A percentile compares a stretch with the other conserved stretches of the same genome.
phyloP scores from a whole-genome alignment of 352 stramenopile species.

The Globisporangium radiosum region DNA sequence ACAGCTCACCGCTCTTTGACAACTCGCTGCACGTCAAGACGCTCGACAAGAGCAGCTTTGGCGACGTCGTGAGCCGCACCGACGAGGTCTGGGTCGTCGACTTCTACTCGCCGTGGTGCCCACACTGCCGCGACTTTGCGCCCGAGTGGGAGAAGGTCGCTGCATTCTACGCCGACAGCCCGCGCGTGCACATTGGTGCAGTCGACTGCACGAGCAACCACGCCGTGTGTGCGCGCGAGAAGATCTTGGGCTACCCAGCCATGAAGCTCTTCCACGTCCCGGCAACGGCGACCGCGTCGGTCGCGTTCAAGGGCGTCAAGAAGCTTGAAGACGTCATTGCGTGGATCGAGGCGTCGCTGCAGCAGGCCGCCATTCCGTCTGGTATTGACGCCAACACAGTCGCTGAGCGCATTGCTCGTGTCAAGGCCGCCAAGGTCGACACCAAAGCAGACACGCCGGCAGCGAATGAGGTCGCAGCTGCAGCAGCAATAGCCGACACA shows the following conservation, averaged over 20 bases:
- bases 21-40: conserved; percentile 52
- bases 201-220: conserved; percentile 66
- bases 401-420: conserved; percentile 31
- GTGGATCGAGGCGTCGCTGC: conserved; percentile 55
- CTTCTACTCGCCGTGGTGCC: conserved; percentile 83
- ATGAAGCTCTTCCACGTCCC: conserved; percentile 73
- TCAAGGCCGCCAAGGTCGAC: conserved; percentile 24
- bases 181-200: conserved; percentile 53
- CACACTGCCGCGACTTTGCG: conserved; percentile 72
- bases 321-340: conserved; percentile 38
- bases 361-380: conserved; percentile 38
- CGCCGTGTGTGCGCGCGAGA: conserved; percentile 52
- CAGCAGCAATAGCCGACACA: conserved; percentile 1
- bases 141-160: conserved; percentile 64
- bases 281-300: conserved; percentile 14
- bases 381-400: conserved; percentile 41
- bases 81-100: conserved; percentile 69
- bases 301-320: conserved; percentile 14
- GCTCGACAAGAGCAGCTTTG: conserved; percentile 30
- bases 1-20: conserved; percentile 53
- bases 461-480: not conserved
- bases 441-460: not conserved
- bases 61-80: conserved; percentile 32
- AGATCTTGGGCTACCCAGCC: conserved; percentile 52
- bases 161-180: conserved; percentile 48